A percentile compares a stretch with the other conserved stretches of the same genome.
These are phyloP conservation scores for Fusarium neocosmosporiellum DNA, from an alignment of 2,329 filamentous ascomycete genomes.

Conservation along the genomic window DNA sequence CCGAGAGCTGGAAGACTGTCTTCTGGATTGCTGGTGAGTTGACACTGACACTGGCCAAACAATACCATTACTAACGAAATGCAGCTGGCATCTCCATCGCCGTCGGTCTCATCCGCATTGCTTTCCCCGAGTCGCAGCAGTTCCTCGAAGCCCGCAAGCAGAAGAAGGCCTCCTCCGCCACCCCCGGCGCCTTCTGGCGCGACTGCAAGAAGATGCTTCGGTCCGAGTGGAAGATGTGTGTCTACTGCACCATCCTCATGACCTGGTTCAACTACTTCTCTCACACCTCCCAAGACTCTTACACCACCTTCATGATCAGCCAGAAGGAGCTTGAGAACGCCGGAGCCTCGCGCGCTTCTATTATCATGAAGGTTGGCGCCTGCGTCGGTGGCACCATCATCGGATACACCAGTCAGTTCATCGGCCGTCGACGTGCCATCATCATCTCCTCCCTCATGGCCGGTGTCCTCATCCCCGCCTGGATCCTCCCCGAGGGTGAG, in stretches of 20 bases:
- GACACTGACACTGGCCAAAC: no score
- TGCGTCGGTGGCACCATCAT: constrained; percentile 79
- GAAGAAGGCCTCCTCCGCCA: constrained; percentile 54
- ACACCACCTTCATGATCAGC: constrained; percentile 82
- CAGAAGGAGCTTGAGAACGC: constrained; percentile 76
- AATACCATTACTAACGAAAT: background rate
- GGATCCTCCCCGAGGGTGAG: constrained; percentile 74
- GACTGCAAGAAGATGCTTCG: constrained; percentile 76
- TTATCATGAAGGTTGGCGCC: constrained; percentile 83
- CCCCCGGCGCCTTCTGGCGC: constrained; percentile 69
- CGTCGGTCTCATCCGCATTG: constrained; percentile 74
- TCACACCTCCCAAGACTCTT: constrained; percentile 83
- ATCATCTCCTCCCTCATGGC: constrained; percentile 69
- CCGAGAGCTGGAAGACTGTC: constrained; percentile 77
- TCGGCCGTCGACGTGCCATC: constrained; percentile 78
- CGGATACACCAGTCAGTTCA: constrained; percentile 79
- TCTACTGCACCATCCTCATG: constrained; percentile 84
- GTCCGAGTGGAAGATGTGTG: constrained; percentile 79
- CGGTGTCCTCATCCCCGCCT: constrained; percentile 73
- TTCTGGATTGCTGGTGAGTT: constrained; percentile 73
- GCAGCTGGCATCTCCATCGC: constrained; percentile 72
- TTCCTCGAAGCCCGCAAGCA: constrained; percentile 77
- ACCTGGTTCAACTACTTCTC: constrained; percentile 81
- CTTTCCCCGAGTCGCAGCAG: constrained; percentile 80
- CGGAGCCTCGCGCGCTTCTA: constrained; percentile 77